Evolutionary conservation across 768 basidiomycete genomes (phyloP).

Genomic region (Butyriboletus loyo): DNA sequence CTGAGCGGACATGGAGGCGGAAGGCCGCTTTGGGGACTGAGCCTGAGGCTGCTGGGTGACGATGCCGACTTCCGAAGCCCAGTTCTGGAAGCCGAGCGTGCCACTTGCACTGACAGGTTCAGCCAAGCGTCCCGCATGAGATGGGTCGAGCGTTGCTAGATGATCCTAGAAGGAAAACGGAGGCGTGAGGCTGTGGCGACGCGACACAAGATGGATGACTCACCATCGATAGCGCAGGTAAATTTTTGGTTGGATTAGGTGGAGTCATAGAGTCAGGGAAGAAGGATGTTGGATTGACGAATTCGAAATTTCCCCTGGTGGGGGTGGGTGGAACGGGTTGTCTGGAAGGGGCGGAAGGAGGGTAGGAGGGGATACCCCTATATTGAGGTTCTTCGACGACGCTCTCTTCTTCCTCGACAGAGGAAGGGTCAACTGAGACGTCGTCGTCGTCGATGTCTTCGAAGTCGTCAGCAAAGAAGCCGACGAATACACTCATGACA

Average conservation of each 20-base stretch:
- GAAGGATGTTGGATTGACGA: constrained; percentile 29
- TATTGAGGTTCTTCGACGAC: constrained; percentile 18
- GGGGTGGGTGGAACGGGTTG: constrained; percentile 22
- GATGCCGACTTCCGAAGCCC: constrained; percentile 32
- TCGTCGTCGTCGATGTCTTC: constrained; percentile 20
- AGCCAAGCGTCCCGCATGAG: constrained; percentile 20
- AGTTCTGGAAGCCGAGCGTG: constrained; percentile 27
- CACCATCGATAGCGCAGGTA: constrained; percentile 32
- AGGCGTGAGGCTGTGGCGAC: constrained; percentile 3
- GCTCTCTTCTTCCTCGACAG: constrained; percentile 19
- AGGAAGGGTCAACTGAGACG: constrained; percentile 1
- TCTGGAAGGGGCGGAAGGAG: background rate
- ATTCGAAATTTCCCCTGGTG: constrained; percentile 20
- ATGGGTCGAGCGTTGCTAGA: constrained; percentile 27
- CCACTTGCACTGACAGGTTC: constrained; percentile 15
- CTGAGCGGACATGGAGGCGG: constrained; percentile 5
- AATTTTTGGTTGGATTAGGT: constrained; percentile 23
- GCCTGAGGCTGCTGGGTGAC: constrained; percentile 16
- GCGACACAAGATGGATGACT: constrained; percentile 2
- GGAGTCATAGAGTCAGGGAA: constrained; percentile 20
- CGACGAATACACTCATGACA: constrained; percentile 29
- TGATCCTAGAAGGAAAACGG: constrained; percentile 22
- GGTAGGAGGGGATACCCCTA: constrained; percentile 1
- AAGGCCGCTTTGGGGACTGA: constrained; percentile 5
- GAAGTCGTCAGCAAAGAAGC: constrained; percentile 29